Evolutionary conservation across 1,139 yeast genomes (phyloP).

Genomic region (Suhomyces kunorum): DNA sequence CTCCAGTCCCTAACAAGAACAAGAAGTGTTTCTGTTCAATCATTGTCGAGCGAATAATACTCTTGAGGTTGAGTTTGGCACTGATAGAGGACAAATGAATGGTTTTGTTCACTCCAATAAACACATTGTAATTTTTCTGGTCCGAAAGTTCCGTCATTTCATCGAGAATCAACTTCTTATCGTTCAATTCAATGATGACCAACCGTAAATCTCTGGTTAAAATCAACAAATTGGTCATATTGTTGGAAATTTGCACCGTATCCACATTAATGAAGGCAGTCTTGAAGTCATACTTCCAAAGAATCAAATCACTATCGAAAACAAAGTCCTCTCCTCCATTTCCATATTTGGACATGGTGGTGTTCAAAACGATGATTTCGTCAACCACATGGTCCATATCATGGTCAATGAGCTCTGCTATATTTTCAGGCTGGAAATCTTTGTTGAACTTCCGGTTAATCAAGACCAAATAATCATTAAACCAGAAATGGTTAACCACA

Average conservation of each 20-base stretch:
- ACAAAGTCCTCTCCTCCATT: constrained; percentile 32
- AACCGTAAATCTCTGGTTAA: constrained; percentile 35
- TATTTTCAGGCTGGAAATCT: constrained; percentile 20
- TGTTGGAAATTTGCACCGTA: constrained; percentile 17
- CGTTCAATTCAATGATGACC: constrained; percentile 33
- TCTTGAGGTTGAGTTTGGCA: constrained; percentile 26
- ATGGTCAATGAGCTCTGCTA: constrained; percentile 22
- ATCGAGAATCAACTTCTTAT: constrained; percentile 12
- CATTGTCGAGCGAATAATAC: constrained; percentile 30
- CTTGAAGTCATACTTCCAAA: constrained; percentile 45
- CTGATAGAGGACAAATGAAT: constrained; percentile 39
- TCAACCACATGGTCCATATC: constrained; percentile 39
- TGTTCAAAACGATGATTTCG: constrained; percentile 42
- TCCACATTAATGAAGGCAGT: constrained; percentile 30
- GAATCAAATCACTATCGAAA: constrained; percentile 42
- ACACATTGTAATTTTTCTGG: constrained; percentile 28
- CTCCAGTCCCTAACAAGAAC: constrained; percentile 41
- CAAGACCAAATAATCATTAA: constrained; percentile 35
- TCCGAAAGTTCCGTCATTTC: constrained; percentile 8
- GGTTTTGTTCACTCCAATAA: constrained; percentile 36
- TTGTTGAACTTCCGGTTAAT: constrained; percentile 33
- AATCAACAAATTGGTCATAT: constrained; percentile 27
- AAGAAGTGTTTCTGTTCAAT: constrained; percentile 37
- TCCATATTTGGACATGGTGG: constrained; percentile 37
- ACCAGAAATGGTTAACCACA: constrained; percentile 41